A percentile compares a stretch with the other conserved stretches of the same genome.
phyloP scores from a whole-genome alignment of 75 land plant species.

The Larix kaempferi region DNA sequence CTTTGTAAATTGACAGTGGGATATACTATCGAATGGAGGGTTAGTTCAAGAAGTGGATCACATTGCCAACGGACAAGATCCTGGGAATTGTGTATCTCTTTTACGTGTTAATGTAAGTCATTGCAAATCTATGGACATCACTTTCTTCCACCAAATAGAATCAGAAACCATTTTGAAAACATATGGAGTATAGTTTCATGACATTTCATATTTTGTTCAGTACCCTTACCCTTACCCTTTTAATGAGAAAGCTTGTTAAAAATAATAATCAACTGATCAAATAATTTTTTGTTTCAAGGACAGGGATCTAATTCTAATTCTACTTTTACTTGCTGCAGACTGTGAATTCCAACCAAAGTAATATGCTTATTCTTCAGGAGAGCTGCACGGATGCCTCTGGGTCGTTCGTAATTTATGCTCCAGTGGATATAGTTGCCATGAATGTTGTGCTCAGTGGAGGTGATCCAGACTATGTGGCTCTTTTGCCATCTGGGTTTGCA shows the following conservation, averaged over 20 bases:
- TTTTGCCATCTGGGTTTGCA: constrained; percentile 26
- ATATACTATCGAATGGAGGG: constrained; percentile 27
- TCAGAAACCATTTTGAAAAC: not conserved
- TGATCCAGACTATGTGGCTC: constrained; percentile 16
- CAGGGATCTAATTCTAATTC: not conserved
- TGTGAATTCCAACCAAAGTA: constrained; percentile 45
- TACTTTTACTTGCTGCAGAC: constrained; percentile 35
- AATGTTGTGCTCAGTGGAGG: constrained; percentile 22
- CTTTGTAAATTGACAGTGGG: constrained; percentile 1
- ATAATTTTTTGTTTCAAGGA: not conserved
- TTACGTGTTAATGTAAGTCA: constrained; percentile 15
- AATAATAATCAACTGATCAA: not conserved
- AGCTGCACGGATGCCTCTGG: constrained; percentile 21
- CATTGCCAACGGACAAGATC: constrained; percentile 31
- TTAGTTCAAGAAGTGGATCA: constrained; percentile 20
- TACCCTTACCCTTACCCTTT: no score
- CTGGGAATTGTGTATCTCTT: constrained; percentile 25
- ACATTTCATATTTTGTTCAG: not conserved
- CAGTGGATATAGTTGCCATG: constrained; percentile 22
- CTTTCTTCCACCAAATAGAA: no score
- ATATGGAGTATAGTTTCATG: not conserved
- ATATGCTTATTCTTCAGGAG: constrained; percentile 24
- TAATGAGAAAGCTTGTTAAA: not conserved
- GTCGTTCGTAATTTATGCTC: constrained; percentile 23
- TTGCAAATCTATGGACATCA: no score